phyloP scores from a whole-genome alignment of 495 filamentous ascomycete genomes.

The Penicillium flavigenum region DNA sequence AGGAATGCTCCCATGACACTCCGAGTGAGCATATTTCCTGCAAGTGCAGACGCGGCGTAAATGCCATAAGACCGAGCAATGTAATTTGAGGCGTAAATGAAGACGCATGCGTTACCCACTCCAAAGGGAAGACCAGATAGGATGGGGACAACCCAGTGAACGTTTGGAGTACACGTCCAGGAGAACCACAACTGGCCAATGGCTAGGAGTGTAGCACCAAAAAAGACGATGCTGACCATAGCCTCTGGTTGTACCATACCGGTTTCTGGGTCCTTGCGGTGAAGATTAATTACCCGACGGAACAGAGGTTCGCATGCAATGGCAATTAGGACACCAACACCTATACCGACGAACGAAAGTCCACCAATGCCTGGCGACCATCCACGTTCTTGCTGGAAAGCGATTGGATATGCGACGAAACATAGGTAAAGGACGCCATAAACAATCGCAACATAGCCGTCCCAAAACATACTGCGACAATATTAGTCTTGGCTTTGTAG shows the following conservation, averaged over 20 bases:
- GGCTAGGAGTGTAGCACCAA: conserved; percentile 63
- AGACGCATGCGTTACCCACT: conserved; percentile 68
- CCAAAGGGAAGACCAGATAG: conserved; percentile 74
- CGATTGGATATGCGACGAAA: conserved; percentile 76
- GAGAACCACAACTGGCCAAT: conserved; percentile 72
- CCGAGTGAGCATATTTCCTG: conserved; percentile 67
- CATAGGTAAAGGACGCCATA: conserved; percentile 77
- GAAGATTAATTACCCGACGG: conserved; percentile 38
- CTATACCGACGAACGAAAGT: conserved; percentile 72
- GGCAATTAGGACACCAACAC: conserved; percentile 61
- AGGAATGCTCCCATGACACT: conserved; percentile 65
- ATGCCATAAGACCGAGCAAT: conserved; percentile 72
- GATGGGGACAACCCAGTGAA: conserved; percentile 75
- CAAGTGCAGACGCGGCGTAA: conserved; percentile 71
- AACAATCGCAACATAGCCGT: conserved; percentile 64
- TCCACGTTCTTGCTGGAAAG: conserved; percentile 66
- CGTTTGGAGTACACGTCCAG: conserved; percentile 70
- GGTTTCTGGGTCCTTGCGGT: conserved; percentile 56
- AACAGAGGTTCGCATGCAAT: conserved; percentile 65
- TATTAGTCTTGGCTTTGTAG: not conserved
- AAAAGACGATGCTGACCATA: conserved; percentile 63
- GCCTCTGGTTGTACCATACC: conserved; percentile 67
- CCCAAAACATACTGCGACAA: conserved; percentile 64
- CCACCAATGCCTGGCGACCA: conserved; percentile 67
- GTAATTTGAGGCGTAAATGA: conserved; percentile 77